Evolutionary conservation across 441 rosid genomes (phyloP), one percentile per base, ranked within the genome.

Genomic region (Gossypium lobatum): DNA sequence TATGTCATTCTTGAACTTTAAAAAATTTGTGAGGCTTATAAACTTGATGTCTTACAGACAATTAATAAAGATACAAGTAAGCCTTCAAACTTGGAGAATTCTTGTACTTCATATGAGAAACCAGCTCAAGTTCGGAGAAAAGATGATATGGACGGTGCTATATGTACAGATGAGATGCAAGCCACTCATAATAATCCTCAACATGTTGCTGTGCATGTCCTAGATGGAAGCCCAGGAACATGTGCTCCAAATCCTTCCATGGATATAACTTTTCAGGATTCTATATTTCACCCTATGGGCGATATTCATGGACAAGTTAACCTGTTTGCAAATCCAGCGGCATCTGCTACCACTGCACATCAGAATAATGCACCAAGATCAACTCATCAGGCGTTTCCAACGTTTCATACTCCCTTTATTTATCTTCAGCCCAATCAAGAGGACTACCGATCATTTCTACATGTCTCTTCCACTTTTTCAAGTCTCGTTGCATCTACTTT

Each of bases 401-500:
- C 78, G 53, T 87, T 83, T 78, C 92, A 87, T 77, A 80, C 86
- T 50, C 80, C 87, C 70, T 85, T 86, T 59, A 46, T 60, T 60
- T 74, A 89, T 65, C 50, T 82, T 75, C 77, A 66, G 65, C 88
- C 79, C 77, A 85, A 82, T 72, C 93, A 85, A 76, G 88, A 90
- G 80, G 98, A 85, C 82, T 86, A 86, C 73, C 85, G 74, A 79
- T 90, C 92, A 18, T 87, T 89, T 82, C 88, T 88, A 71, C 97
- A 90, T 28, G 76, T 85, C 4, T 86, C 99, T 50, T 90, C 99
- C 69, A 68, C 89, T n/a, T 95, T 89, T 89, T 87, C 94, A 16
- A 91, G 87, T 85, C 97, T 89, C 52, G 31, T 93, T 74, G 81
- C 85, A 26, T 95, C 99, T 77, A 80, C 89, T 76, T 84, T 95